Base-by-base conservation (phyloP, 2,329 filamentous ascomycete species). In the Talaromyces sp. region DNA sequence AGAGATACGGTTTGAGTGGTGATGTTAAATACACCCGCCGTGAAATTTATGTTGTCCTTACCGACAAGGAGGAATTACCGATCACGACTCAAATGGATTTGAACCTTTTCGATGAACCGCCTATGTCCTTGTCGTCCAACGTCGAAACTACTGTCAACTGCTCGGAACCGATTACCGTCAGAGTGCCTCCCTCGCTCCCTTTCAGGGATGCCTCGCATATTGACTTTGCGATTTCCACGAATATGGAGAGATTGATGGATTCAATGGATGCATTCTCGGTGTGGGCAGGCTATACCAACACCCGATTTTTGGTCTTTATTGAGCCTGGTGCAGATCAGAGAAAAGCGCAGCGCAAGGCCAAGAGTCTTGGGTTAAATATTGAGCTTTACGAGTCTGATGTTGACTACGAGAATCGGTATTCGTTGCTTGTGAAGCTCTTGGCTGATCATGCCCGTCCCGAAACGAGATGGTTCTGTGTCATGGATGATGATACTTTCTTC, bases 401-500 rank as follows among this genome's bases (percentile, higher is more conserved):
- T 37, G 67, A 73, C 58, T 75, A 75, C 56, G 67, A 74, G 40
- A 66, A 83, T 60, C 81, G 82, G 39, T 83, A 85, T 65, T 85
- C 85, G 65, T 76, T 80, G 11, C 75, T 85, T 11, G 68, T 85
- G 8, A 72, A 77, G 28, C 74, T 80, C 37, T 75, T 85, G 60
- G 69, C 81, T 22, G 66, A 74, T 22, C 71, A 77, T 52, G 67
- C 73, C 33, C 75, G 71, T 9, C 68, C 76, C 0, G 64, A 74
- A 13, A 83, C 81, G 0, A 71, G 74, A 33, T 86, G 84, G 83
- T 76, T 79, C 13, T 79, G 77, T 46, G 73, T 86, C 51, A 77
- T 86, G 37, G 83, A 86, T 65, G 84, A 86, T 64, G 84, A 86
- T 63, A 86, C 84, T 1, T 86, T 86, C 68, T 85, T 85, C 67